Conservation (phyloP, 1,284 basidiomycete species). For the Peniophora sp. region DNA sequence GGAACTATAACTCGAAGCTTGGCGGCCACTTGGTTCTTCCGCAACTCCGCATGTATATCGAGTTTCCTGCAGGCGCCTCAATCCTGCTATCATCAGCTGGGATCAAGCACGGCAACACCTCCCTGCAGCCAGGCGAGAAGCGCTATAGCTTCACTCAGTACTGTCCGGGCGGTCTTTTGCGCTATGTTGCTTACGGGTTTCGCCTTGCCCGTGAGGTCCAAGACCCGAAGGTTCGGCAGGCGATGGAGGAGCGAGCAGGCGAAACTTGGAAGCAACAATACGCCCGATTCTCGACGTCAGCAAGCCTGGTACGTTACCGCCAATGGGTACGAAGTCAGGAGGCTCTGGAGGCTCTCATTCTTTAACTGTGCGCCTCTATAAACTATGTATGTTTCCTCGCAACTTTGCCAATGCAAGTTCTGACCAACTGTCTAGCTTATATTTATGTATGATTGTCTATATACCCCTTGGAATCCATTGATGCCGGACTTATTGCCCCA, state of each 20-base stretch:
- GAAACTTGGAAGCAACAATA: background rate
- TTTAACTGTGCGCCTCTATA: too few relatives aligned
- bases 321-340: background rate
- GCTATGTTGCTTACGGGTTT: conserved; percentile 16
- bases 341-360: background rate
- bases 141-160: conserved; percentile 17
- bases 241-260: background rate
- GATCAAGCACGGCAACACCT: conserved; percentile 18
- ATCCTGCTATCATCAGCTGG: conserved; percentile 20
- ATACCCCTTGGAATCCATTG: too few relatives aligned
- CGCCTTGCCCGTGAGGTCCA: background rate
- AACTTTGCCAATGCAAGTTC: too few relatives aligned
- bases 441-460: too few relatives aligned
- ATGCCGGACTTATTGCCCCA: too few relatives aligned
- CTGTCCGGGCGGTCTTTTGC: conserved; percentile 15
- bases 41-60: conserved; percentile 15
- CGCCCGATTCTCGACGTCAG: background rate
- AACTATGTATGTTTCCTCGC: too few relatives aligned
- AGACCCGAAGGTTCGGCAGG: background rate
- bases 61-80: conserved; percentile 15
- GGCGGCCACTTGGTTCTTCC: conserved; percentile 21
- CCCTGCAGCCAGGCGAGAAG: conserved; percentile 11
- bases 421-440: too few relatives aligned
- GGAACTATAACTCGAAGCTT: conserved; percentile 12
- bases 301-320: background rate